Conservation (phyloP, 257 asterid genomes). For the Mitragyna speciosa region DNA sequence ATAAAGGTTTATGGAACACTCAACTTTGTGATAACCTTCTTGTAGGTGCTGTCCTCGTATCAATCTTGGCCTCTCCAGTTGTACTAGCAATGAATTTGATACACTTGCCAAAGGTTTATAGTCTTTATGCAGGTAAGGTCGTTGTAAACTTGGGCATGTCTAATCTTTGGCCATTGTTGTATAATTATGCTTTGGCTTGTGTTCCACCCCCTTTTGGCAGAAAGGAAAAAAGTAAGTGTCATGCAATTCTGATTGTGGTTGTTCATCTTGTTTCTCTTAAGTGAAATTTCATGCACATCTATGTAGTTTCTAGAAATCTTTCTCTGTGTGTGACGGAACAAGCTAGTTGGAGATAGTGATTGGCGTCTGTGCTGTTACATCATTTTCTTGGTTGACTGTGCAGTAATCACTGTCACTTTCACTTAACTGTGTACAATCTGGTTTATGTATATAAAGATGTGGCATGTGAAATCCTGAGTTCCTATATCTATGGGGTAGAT, state of each 20-base stretch:
- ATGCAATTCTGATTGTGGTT: background rate
- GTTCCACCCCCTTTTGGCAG: background rate
- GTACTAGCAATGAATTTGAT: slow-evolving; percentile 54
- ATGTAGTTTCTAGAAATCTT: background rate
- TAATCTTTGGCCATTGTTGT: background rate
- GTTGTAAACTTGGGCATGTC: slow-evolving; percentile 6
- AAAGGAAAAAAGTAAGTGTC: background rate
- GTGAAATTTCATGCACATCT: background rate
- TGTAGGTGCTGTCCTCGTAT: slow-evolving; percentile 75
- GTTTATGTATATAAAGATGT: background rate
- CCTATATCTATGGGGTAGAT: background rate
- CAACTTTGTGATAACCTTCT: slow-evolving; percentile 9
- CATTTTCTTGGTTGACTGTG: background rate
- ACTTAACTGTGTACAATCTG: background rate
- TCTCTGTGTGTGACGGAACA: background rate
- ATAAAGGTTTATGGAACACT: slow-evolving; percentile 9
- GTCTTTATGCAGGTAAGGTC: slow-evolving; percentile 69
- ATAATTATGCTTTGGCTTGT: background rate
- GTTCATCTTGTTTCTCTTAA: background rate
- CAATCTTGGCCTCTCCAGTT: slow-evolving; percentile 76
- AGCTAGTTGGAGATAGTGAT: background rate
- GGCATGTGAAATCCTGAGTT: background rate
- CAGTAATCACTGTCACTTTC: background rate
- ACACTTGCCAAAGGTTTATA: slow-evolving; percentile 70
- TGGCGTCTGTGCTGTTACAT: background rate